A percentile compares a stretch with the other conserved stretches of the same genome.
Conservation (phyloP, 2,329 filamentous ascomycete genomes). For the Chalara sp. region DNA sequence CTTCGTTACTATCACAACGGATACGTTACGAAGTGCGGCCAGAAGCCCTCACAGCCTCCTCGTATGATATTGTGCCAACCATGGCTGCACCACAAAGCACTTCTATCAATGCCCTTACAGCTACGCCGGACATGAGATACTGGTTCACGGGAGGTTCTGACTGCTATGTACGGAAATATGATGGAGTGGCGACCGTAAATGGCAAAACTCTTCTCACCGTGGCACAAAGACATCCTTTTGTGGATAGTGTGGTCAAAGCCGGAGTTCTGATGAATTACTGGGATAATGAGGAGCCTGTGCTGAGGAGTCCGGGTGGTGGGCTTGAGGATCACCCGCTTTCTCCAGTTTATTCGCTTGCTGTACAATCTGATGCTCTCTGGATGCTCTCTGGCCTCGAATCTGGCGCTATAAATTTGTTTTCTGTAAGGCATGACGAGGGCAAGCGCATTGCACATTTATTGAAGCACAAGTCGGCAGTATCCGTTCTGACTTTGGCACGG, state of each 20-base stretch:
- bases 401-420: constrained; percentile 88
- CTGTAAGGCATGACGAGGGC: constrained; percentile 88
- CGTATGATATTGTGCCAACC: constrained; percentile 94
- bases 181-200: constrained; percentile 91
- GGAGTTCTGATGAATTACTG: constrained; percentile 94
- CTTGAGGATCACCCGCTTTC: constrained; percentile 62
- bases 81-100: constrained; percentile 95
- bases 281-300: constrained; percentile 81
- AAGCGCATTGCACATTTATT: constrained; percentile 77
- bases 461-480: constrained; percentile 86
- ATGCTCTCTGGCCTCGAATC: constrained; percentile 84
- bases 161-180: constrained; percentile 94
- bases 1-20: constrained; percentile 33
- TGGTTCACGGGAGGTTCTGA: constrained; percentile 92
- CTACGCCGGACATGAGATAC: constrained; percentile 90
- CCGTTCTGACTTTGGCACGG: constrained; percentile 71
- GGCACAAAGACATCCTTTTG: constrained; percentile 91
- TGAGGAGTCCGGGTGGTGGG: constrained; percentile 14
- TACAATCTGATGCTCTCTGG: constrained; percentile 87
- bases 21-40: constrained; percentile 60
- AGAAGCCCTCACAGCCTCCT: constrained; percentile 70
- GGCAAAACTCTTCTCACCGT: constrained; percentile 90
- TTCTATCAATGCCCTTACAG: constrained; percentile 85
- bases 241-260: constrained; percentile 94
- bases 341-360: constrained; percentile 88